phyloP scores from a whole-genome alignment of 1,139 yeast genomes.

The Diutina neorugosa region DNA sequence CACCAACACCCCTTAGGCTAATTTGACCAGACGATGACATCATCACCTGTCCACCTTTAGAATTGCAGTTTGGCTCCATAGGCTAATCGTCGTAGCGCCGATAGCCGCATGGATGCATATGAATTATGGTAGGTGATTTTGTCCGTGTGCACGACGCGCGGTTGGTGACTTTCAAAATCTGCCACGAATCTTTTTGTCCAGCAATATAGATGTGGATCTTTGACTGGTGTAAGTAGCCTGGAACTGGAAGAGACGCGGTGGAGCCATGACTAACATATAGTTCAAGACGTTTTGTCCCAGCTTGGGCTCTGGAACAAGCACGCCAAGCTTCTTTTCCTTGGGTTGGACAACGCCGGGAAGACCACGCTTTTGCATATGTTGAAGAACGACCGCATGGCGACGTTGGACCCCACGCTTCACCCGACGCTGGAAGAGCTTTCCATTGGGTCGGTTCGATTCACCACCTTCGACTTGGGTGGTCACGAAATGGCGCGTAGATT shows the following conservation, averaged over 20 bases:
- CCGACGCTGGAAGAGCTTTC: slow-evolving; percentile 98
- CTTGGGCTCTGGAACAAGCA: slow-evolving; percentile 96
- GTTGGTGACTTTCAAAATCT: not conserved
- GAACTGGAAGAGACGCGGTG: not conserved
- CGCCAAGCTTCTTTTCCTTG: slow-evolving; percentile 89
- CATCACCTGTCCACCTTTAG: not conserved
- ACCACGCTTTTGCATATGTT: slow-evolving; percentile 95
- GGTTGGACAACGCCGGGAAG: slow-evolving; percentile 97
- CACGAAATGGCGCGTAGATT: slow-evolving; percentile 97
- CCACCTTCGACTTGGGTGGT: slow-evolving; percentile 97
- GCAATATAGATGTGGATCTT: slow-evolving; percentile 9
- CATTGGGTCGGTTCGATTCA: slow-evolving; percentile 90
- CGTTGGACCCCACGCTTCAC: slow-evolving; percentile 94
- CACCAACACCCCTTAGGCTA: too few species aligned
- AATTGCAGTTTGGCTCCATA: not conserved
- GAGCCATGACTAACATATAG: slow-evolving; percentile 15
- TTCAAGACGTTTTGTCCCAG: slow-evolving; percentile 88
- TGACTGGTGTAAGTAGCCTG: slow-evolving; percentile 10
- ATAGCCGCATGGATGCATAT: not conserved
- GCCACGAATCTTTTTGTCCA: slow-evolving; percentile 1
- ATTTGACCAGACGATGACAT: too few species aligned
- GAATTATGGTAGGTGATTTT: not conserved
- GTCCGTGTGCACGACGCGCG: not conserved
- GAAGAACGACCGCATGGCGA: slow-evolving; percentile 94
- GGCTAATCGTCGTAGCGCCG: not conserved